Percentiles rank a stretch among this genome's conserved stretches.
These are phyloP conservation scores for Cardiospermum halicacabum DNA, from an alignment of 345 rosid species.

Conservation along the genomic window DNA sequence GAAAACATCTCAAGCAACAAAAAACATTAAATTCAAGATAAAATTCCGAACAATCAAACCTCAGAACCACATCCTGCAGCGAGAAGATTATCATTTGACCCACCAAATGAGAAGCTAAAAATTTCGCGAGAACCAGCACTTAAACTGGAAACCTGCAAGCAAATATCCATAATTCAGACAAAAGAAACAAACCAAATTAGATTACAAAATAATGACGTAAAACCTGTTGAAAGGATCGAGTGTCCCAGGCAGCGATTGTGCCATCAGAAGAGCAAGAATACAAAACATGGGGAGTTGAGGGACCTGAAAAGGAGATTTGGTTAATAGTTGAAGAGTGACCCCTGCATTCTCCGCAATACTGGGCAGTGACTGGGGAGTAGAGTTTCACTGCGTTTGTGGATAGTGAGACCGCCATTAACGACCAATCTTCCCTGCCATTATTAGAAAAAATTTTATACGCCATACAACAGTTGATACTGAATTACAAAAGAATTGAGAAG, in stretches of 20 bases:
- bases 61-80: constrained; percentile 85
- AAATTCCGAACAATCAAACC: constrained; percentile 33
- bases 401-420: constrained; percentile 84
- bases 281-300: constrained; percentile 56
- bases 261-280: constrained; percentile 95
- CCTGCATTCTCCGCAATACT: constrained; percentile 74
- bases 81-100: constrained; percentile 60
- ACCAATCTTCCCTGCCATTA: constrained; percentile 61
- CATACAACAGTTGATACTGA: neutral
- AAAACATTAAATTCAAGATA: neutral
- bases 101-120: constrained; percentile 82
- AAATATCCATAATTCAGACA: constrained; percentile 4
- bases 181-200: neutral
- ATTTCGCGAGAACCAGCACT: constrained; percentile 52
- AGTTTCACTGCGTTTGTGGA: constrained; percentile 74
- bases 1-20: neutral
- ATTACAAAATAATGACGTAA: neutral
- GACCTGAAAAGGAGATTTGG: constrained; percentile 57
- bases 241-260: constrained; percentile 85
- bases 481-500: neutral
- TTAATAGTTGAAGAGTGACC: constrained; percentile 72
- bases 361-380: constrained; percentile 82
- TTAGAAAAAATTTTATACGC: neutral
- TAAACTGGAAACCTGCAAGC: constrained; percentile 57
- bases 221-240: constrained; percentile 73